Base-by-base conservation (phyloP, 805 yeast genomes). In the Schwanniomyces pseudopolymorphus region DNA sequence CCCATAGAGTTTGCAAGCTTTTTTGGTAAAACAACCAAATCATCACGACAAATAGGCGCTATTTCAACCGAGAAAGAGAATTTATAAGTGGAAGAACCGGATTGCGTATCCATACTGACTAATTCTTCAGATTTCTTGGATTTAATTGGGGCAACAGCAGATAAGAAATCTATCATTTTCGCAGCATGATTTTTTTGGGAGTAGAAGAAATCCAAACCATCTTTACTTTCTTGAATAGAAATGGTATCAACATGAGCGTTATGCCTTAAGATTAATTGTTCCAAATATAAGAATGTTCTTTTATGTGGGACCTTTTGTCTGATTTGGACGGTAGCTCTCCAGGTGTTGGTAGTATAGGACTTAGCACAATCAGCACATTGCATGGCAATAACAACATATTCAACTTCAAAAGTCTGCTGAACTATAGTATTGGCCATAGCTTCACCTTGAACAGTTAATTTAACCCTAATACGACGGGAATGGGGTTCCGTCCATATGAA, bases 401-500 rank as follows among this genome's bases (percentile, higher is more conserved):
- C 98, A 11, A 91, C 97, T 67, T 89, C 97, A 63, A 92, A 90
- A 21, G 87, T 80, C 70, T 94, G 99, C 64, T 95, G 97, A 27
- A 94, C 83, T 53, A 92, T 87, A 21, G 97, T 89, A 61, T 89
- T 89, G 24, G 85, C 77, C 81, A 90, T 84, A 20, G 97, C 97
- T 66, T 94, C 99, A 55, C 97, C 97, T 69, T 92, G 98, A 25
- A 94, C 96, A 0, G 97, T 89, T 45, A 94, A 70, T 61, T 91
- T 90, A 52, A 95, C 82, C 66, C 90, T 83, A 50, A 92, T 83
- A 75, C 99, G 85, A 68, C 99, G 81, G 22, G 97, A 90, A 67
- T 94, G 99, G 3, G 99, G 99, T 72, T 94, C 99, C 0, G 99
- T 94, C 99, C 99, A 94, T 51, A 95, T 82, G 59, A 91, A 94